phyloP scores from a whole-genome alignment of 2,329 filamentous ascomycete genomes.

The Fusarium coicis region DNA sequence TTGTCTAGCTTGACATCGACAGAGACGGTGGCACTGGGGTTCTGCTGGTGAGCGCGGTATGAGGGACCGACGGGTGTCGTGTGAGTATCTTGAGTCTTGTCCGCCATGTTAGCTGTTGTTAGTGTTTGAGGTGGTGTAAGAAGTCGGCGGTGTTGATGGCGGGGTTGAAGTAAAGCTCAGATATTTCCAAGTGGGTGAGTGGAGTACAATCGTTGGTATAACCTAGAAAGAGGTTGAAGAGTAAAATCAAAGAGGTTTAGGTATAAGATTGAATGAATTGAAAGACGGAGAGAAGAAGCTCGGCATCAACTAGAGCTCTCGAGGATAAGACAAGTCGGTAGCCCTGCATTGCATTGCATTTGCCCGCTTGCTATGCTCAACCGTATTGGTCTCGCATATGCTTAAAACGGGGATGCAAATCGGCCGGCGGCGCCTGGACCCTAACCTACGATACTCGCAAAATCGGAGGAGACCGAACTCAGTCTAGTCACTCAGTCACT shows the following conservation, averaged over 20 bases:
- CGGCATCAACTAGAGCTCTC: conserved; percentile 30
- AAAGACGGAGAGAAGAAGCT: conserved; percentile 29
- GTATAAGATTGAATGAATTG: conserved; percentile 23
- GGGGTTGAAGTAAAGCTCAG: conserved; percentile 16
- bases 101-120: conserved; percentile 41
- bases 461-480: conserved; percentile 35
- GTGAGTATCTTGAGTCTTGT: conserved; percentile 46
- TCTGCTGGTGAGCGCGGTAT: conserved; percentile 80
- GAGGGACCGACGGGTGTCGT: conserved; percentile 80
- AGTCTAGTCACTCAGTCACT: not conserved
- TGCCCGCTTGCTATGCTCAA: conserved; percentile 18
- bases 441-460: conserved; percentile 12
- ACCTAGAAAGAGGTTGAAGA: not conserved
- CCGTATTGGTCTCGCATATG: conserved; percentile 35
- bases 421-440: conserved; percentile 21
- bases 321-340: conserved; percentile 35
- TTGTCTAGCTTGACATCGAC: conserved; percentile 84
- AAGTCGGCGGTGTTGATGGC: conserved; percentile 19
- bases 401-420: conserved; percentile 40
- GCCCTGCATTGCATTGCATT: conserved; percentile 27
- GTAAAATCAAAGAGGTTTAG: conserved; percentile 1
- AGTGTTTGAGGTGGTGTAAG: conserved; percentile 9
- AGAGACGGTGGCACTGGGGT: conserved; percentile 89
- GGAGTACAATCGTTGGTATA: conserved; percentile 3
- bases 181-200: conserved; percentile 22